Base-by-base conservation (phyloP, 2,329 filamentous ascomycete species). In the Didymella glomerata region DNA sequence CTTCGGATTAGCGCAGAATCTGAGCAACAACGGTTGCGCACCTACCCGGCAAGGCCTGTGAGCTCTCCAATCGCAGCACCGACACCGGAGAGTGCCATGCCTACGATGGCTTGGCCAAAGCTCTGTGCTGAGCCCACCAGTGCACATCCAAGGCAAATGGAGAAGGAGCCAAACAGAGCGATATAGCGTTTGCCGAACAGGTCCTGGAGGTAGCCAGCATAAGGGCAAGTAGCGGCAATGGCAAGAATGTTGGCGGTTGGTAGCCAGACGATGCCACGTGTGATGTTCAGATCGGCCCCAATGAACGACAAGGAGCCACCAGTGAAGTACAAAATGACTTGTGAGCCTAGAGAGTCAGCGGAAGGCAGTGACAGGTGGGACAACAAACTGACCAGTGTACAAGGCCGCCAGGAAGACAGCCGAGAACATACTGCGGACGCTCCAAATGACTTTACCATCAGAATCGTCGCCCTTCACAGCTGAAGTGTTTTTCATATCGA, bases 381-480 rank as follows among this genome's bases (percentile, higher is more conserved):
- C 11, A 14, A 51, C 20, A 20, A n/a, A 22, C 30, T 10, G 41
- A 64, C 62, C 76, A 13, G 76, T 78, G 55, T 78, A 78, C 9
- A 79, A 57, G 27, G 74, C 76, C 13, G 76, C 71, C 25, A 78
- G 67, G 52, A 76, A 79, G 8, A 70, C 68, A 8, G 75, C 72
- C 36, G 76, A 73, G 10, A 77, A 65, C 8, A 77, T 68, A 51
- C 74, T 71, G 27, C 73, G 69, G 1, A 67, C 20, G 24, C 62
- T 75, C 76, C 76, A 79, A 1, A 67, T 64, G 14, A 78, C 70
- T 48, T 77, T 76, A 27, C 77, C 77, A 61, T 79, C 76, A 27
- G 76, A 78, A 47, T 78, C 71, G 54, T 79, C 77, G 28, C 77
- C 77, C 64, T 77, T 77, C 49, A 76, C 68, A 2, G 77, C 77